phyloP scores from a whole-genome alignment of 306 rosid genomes.

The Vigna nakashimae region DNA sequence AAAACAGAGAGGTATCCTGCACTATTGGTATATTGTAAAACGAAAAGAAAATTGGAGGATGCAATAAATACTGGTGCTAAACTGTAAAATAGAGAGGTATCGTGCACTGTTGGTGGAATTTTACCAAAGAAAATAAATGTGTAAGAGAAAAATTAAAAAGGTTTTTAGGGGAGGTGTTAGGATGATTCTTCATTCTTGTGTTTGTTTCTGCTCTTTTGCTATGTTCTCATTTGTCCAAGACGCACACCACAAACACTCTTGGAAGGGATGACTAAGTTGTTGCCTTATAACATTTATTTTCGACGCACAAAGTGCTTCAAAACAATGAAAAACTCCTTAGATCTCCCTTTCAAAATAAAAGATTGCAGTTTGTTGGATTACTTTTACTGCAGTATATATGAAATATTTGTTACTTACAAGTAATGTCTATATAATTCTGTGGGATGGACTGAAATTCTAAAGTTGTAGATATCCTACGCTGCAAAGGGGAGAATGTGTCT shows the following conservation, averaged over 20 bases:
- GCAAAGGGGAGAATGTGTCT: slow-evolving; percentile 65
- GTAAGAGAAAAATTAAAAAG: not conserved
- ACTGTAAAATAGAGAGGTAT: not conserved
- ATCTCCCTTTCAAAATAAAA: not conserved
- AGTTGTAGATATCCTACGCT: slow-evolving; percentile 57
- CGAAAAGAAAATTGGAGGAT: not conserved
- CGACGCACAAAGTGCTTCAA: not conserved
- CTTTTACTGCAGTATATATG: slow-evolving; percentile 8
- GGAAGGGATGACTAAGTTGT: not conserved
- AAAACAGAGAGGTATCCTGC: not conserved
- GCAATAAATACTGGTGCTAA: not conserved
- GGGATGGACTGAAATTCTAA: slow-evolving; percentile 50
- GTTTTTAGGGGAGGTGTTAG: not conserved
- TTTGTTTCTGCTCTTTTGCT: not conserved
- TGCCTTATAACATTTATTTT: slow-evolving; percentile 2
- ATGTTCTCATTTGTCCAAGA: not conserved
- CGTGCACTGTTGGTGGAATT: not conserved
- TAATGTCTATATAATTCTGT: slow-evolving; percentile 30
- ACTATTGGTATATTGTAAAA: not conserved
- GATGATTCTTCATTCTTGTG: not conserved
- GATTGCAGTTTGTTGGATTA: not conserved
- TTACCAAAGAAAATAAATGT: slow-evolving; percentile 3
- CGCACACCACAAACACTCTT: not conserved
- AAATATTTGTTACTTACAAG: not conserved
- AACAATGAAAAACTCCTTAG: not conserved